phyloP scores from a whole-genome alignment of 2,329 filamentous ascomycete species.

The Madurella fahalii region DNA sequence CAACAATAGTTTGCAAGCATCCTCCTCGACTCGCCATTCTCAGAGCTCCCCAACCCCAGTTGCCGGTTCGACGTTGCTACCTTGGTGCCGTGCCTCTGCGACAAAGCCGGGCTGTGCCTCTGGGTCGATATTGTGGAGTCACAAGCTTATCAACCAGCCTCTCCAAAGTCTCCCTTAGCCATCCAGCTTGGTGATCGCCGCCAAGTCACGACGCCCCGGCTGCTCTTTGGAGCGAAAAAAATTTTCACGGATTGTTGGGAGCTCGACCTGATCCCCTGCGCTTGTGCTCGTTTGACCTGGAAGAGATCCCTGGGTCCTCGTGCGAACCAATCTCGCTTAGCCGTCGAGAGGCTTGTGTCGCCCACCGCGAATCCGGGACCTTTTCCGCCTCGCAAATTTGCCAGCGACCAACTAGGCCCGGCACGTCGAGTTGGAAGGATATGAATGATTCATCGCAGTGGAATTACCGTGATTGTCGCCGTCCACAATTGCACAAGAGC shows the following conservation, averaged over 20 bases:
- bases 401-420: slow-evolving; percentile 7
- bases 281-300: slow-evolving; percentile 5
- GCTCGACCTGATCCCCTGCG: slow-evolving; percentile 17
- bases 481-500: too few species aligned
- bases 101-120: background rate
- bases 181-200: slow-evolving; percentile 9
- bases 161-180: background rate
- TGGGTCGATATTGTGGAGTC: background rate
- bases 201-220: slow-evolving; percentile 11
- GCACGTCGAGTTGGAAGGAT: slow-evolving; percentile 9
- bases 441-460: slow-evolving; percentile 21
- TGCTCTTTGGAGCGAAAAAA: slow-evolving; percentile 19
- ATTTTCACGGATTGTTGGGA: slow-evolving; percentile 23
- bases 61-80: background rate
- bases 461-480: slow-evolving; percentile 2
- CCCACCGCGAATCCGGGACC: slow-evolving; percentile 22
- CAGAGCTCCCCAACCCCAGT: too few species aligned
- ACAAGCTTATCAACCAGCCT: background rate
- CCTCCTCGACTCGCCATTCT: too few species aligned
- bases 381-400: slow-evolving; percentile 23
- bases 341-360: slow-evolving; percentile 17
- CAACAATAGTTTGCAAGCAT: background rate
- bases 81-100: background rate
- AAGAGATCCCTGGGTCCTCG: slow-evolving; percentile 15
- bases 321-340: slow-evolving; percentile 27